Conservation (phyloP, 2,329 filamentous ascomycete species). For the Trichoderma gracile region DNA sequence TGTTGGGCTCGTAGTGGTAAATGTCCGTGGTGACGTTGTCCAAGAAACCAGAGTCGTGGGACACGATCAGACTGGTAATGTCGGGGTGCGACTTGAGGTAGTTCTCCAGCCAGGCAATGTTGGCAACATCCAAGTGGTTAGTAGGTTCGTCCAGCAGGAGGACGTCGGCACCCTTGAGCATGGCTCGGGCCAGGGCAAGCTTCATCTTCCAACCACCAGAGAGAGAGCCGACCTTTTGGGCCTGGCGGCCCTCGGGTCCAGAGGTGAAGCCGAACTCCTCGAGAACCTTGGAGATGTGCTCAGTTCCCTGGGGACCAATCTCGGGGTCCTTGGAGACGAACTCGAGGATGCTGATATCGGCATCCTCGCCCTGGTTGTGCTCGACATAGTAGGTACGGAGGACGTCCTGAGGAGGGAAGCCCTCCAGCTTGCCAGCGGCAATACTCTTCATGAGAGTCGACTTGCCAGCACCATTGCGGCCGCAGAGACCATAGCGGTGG, state of each 20-base stretch:
- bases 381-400: conserved; percentile 97
- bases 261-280: conserved; percentile 91
- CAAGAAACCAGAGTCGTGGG: conserved; percentile 96
- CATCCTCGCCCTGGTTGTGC: conserved; percentile 98
- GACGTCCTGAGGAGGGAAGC: conserved; percentile 89
- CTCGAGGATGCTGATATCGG: conserved; percentile 91
- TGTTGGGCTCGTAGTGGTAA: conserved; percentile 94
- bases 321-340: conserved; percentile 89
- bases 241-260: conserved; percentile 84
- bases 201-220: conserved; percentile 99
- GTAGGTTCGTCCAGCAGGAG: conserved; percentile 97
- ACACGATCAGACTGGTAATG: conserved; percentile 96
- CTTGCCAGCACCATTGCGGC: conserved; percentile 95
- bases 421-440: conserved; percentile 91
- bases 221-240: conserved; percentile 86
- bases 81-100: conserved; percentile 96
- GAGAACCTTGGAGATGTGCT: conserved; percentile 81
- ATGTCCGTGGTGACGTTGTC: conserved; percentile 98
- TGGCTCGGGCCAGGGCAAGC: conserved; percentile 89
- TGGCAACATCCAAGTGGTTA: conserved; percentile 95
- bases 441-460: conserved; percentile 99
- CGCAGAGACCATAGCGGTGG: conserved; percentile 94
- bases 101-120: conserved; percentile 92
- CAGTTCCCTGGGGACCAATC: conserved; percentile 73
- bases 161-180: conserved; percentile 96